These are phyloP conservation scores for Hamigera avellanea DNA, from an alignment of 495 filamentous ascomycete species.

Conservation along the genomic window DNA sequence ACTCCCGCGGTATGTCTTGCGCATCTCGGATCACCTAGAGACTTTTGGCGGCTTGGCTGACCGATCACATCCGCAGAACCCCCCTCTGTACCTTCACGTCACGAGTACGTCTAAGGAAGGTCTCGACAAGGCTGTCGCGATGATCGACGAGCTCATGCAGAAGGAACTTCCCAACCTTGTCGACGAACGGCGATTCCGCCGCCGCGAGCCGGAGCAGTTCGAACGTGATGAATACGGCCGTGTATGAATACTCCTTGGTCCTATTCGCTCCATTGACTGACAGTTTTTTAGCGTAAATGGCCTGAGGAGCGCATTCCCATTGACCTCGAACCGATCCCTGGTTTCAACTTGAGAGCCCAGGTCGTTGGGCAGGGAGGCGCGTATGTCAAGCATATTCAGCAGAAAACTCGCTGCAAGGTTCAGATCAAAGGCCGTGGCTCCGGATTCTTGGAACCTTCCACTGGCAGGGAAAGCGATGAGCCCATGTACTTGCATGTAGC, in stretches of 20 bases:
- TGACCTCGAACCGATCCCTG: slow-evolving; percentile 76
- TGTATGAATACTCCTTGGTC: slow-evolving; percentile 37
- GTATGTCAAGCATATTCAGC: slow-evolving; percentile 96
- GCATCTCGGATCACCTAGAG: background rate
- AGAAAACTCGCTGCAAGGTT: slow-evolving; percentile 85
- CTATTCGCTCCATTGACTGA: slow-evolving; percentile 10
- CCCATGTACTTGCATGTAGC: slow-evolving; percentile 92
- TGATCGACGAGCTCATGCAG: slow-evolving; percentile 91
- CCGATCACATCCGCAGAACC: slow-evolving; percentile 53
- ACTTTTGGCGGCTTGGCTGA: slow-evolving; percentile 2
- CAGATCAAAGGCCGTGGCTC: slow-evolving; percentile 98
- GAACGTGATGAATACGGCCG: slow-evolving; percentile 92
- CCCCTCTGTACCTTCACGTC: slow-evolving; percentile 87
- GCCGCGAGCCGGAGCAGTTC: slow-evolving; percentile 76
- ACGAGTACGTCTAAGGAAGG: slow-evolving; percentile 89
- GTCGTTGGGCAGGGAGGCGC: slow-evolving; percentile 88
- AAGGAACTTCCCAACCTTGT: slow-evolving; percentile 92
- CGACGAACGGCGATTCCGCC: slow-evolving; percentile 87
- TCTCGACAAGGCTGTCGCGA: slow-evolving; percentile 70
- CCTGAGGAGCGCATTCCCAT: slow-evolving; percentile 91
- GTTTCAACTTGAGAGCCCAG: slow-evolving; percentile 94
- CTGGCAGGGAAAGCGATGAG: slow-evolving; percentile 81
- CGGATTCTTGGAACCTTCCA: slow-evolving; percentile 78
- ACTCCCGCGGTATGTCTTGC: slow-evolving; percentile 65
- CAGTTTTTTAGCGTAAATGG: slow-evolving; percentile 74